Percentiles rank a stretch among this genome's conserved stretches.
Evolutionary conservation across 805 yeast genomes (phyloP).

Genomic region (Gaillardinia entomophila): DNA sequence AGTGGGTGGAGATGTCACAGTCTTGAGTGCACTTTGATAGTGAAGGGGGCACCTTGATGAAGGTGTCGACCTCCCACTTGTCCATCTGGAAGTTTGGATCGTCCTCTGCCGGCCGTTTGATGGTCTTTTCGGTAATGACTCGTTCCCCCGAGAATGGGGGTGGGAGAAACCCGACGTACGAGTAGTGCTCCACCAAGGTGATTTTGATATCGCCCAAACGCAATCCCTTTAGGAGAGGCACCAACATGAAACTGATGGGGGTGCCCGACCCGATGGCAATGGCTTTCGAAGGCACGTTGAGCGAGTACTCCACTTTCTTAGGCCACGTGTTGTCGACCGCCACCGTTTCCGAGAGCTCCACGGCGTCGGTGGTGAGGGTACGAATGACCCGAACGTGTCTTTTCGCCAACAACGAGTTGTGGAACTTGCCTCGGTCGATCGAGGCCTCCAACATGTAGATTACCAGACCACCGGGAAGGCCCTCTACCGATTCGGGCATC

Average conservation of each 20-base stretch:
- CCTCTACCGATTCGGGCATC: slow-evolving; percentile 84
- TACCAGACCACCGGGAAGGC: slow-evolving; percentile 73
- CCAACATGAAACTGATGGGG: slow-evolving; percentile 63
- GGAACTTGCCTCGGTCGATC: slow-evolving; percentile 78
- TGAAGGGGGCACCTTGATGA: slow-evolving; percentile 63
- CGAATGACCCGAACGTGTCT: slow-evolving; percentile 78
- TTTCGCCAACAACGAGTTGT: slow-evolving; percentile 56
- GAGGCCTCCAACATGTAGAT: slow-evolving; percentile 71
- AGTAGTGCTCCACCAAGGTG: slow-evolving; percentile 60
- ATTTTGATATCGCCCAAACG: slow-evolving; percentile 69
- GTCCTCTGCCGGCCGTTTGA: slow-evolving; percentile 37
- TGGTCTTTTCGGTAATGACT: slow-evolving; percentile 42
- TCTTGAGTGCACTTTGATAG: slow-evolving; percentile 81
- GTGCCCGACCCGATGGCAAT: slow-evolving; percentile 81
- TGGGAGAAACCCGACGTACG: slow-evolving; percentile 54
- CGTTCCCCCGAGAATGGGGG: slow-evolving; percentile 61
- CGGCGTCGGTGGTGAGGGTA: slow-evolving; percentile 80
- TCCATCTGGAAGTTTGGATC: slow-evolving; percentile 43
- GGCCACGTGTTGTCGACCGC: slow-evolving; percentile 97
- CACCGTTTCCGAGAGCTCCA: slow-evolving; percentile 85
- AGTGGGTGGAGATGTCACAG: slow-evolving; percentile 60
- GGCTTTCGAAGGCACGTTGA: slow-evolving; percentile 82
- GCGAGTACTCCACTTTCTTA: slow-evolving; percentile 80
- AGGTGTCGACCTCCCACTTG: slow-evolving; percentile 67
- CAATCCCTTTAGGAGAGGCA: slow-evolving; percentile 79